Percentiles rank a stretch among this genome's conserved stretches.
Evolutionary conservation across 352 stramenopile species (phyloP).

Genomic region (Albugo laibachii): DNA sequence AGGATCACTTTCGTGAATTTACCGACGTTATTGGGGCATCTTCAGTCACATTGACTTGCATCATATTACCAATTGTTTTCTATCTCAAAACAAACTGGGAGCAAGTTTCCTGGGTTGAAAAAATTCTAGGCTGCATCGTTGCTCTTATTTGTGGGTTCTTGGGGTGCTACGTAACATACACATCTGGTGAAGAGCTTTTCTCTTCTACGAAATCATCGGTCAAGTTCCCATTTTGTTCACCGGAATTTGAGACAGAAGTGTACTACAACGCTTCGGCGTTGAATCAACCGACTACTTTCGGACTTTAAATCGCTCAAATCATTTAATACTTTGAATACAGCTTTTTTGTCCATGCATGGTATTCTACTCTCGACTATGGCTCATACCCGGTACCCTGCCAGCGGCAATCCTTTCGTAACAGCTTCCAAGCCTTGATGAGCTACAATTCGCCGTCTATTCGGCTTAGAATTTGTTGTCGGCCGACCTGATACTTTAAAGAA

Average conservation of each 20-base stretch:
- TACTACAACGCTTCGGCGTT: neutral
- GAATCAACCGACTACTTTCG: too few relatives aligned
- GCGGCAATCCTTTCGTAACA: too few relatives aligned
- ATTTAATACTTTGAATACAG: too few relatives aligned
- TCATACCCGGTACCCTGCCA: too few relatives aligned
- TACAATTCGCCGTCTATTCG: too few relatives aligned
- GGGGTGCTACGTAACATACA: neutral
- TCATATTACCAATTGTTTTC: constrained; percentile 10
- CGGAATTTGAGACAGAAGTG: neutral
- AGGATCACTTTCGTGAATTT: constrained; percentile 10
- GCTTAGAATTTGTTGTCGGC: too few relatives aligned
- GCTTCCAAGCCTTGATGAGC: too few relatives aligned
- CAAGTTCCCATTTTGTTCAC: neutral
- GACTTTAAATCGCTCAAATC: too few relatives aligned
- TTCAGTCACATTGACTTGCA: constrained; percentile 5
- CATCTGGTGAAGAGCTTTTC: neutral
- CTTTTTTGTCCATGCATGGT: too few relatives aligned
- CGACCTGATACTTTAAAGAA: too few relatives aligned
- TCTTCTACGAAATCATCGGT: neutral
- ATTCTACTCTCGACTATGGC: too few relatives aligned
- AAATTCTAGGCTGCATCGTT: neutral
- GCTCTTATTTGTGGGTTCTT: neutral
- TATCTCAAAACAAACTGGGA: constrained; percentile 2
- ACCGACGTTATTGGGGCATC: constrained; percentile 10
- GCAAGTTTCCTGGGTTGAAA: neutral